Base-by-base conservation (phyloP, 495 filamentous ascomycete genomes). In the Lophium mytilinum region DNA sequence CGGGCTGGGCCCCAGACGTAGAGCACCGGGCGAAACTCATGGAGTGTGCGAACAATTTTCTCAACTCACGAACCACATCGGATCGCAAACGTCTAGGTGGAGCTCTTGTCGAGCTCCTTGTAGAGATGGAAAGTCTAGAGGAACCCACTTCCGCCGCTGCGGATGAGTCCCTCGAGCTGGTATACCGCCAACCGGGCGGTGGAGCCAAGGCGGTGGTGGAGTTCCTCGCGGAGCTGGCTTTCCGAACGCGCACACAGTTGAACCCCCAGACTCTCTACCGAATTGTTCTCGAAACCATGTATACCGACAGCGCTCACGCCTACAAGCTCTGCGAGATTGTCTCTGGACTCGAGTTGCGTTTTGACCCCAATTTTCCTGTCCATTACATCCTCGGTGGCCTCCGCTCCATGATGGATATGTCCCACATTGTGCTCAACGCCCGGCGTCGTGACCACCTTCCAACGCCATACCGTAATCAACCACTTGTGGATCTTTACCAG, bases 341-440 rank as follows among this genome's bases (percentile, higher is more conserved):
- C 45, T 48, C 45, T 6, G 14, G 14, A 15, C 14, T 24, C 17
- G 9, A 24, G 4, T 21, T 11, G 21, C 21, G 45, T 8, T 48
- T 21, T 14, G 17, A 48, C 33, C 45, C 45, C 12, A 14, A 48
- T 24, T 48, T 48, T 8, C 45, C 45, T 1, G 21, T 48, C 33
- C 15, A 30, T 12, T 7, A 8, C 11, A 17, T 36, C 30, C 19
- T 55, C 14, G n/a, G 46, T n/a, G 52, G 41, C 18, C 9, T 55
- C 33, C 12, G 46, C 49, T 39, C 43, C 41, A 36, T 24, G 8
- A 34, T n/a, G 18, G 35, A 55, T 19, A 50, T 63, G 24, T 37
- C 55, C 35, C 17, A 47, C 24, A 63, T 63, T 11, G 6, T 63
- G 19, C 5, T 41, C 18, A 30, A 24, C 6, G 60, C 60, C 9